Conservation (phyloP, 2,329 filamentous ascomycete species). For the Talaromyces sp. region DNA sequence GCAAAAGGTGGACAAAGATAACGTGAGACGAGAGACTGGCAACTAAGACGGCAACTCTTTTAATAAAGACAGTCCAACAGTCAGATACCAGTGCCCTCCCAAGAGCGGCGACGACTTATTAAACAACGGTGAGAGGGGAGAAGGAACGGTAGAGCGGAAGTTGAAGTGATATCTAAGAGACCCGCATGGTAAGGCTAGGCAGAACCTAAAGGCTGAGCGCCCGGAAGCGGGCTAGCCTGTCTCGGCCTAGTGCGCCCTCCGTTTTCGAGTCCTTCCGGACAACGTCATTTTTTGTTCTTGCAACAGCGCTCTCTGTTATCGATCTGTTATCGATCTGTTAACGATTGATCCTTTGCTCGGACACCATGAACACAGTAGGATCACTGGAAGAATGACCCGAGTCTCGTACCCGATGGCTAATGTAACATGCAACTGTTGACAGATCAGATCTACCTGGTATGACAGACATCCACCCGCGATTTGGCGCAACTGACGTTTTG, state of each 20-base stretch:
- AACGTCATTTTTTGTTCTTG: background rate
- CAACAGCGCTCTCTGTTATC: background rate
- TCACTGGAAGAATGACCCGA: no score
- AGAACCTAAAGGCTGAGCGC: background rate
- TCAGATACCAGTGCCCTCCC: background rate
- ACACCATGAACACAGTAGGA: conserved; percentile 47
- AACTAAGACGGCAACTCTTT: background rate
- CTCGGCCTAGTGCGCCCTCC: background rate
- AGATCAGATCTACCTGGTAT: conserved; percentile 57
- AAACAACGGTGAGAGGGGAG: background rate
- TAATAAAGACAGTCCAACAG: conserved; percentile 5
- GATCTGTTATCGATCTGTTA: background rate
- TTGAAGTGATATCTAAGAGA: background rate
- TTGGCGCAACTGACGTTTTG: conserved; percentile 15
- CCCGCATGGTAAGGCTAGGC: background rate
- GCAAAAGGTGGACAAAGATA: conserved; percentile 6
- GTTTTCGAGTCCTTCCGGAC: background rate
- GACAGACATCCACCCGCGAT: background rate
- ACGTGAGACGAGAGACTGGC: background rate
- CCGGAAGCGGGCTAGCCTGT: background rate
- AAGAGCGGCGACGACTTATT: background rate
- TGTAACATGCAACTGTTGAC: background rate
- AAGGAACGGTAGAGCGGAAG: background rate
- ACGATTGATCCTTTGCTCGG: background rate
- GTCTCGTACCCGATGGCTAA: background rate